phyloP scores from a whole-genome alignment of 768 basidiomycete species.

The Panaeolus papilionaceus region DNA sequence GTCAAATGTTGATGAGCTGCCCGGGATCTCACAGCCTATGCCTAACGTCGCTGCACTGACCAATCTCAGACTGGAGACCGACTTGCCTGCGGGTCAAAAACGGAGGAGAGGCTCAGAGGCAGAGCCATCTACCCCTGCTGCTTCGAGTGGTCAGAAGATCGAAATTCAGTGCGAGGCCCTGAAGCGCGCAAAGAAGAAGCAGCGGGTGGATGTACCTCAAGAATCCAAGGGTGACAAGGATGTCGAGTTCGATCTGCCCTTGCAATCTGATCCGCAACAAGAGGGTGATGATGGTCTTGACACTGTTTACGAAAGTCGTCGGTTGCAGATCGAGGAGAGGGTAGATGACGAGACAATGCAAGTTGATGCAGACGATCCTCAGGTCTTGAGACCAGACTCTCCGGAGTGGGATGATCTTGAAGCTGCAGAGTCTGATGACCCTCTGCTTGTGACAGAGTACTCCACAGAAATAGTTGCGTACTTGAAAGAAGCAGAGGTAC shows the following conservation, averaged over 20 bases:
- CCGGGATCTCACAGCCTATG: not conserved
- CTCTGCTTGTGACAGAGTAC: constrained; percentile 97
- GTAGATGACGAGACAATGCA: not conserved
- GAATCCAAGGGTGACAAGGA: not conserved
- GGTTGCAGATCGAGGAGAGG: not conserved
- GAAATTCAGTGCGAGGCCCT: not conserved
- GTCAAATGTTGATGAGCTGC: not conserved
- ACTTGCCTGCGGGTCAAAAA: not conserved
- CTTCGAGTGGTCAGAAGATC: not conserved
- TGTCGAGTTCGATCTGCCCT: not conserved
- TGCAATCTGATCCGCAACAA: no score
- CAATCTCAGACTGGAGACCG: not conserved
- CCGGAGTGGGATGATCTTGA: constrained; percentile 90
- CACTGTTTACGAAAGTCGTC: not conserved
- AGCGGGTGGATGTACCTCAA: not conserved
- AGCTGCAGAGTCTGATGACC: constrained; percentile 90
- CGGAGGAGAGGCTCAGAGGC: not conserved
- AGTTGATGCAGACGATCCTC: not conserved
- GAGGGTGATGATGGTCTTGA: not conserved
- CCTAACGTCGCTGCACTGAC: not conserved
- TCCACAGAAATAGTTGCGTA: constrained; percentile 94
- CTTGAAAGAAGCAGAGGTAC: constrained; percentile 87
- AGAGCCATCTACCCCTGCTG: not conserved
- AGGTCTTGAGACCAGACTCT: constrained; percentile 55
- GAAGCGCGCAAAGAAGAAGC: not conserved